Conservation (phyloP, 2,329 filamentous ascomycete genomes). For the Exserohilum rostratum region DNA sequence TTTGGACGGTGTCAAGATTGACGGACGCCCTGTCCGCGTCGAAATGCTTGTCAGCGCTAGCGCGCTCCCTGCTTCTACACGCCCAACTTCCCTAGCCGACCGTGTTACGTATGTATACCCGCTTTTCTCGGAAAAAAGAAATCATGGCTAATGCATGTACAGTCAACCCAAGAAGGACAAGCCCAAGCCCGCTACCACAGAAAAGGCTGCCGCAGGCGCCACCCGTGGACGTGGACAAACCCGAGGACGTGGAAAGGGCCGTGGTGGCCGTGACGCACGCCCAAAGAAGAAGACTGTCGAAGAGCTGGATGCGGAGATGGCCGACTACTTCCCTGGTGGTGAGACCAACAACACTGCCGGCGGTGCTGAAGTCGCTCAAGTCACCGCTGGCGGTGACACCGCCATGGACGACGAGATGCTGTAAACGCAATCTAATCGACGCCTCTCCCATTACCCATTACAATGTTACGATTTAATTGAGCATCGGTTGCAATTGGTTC, state of each 20-base stretch:
- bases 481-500: constrained; percentile 17
- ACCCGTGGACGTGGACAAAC: constrained; percentile 51
- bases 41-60: constrained; percentile 86
- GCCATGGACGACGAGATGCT: constrained; percentile 51
- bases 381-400: constrained; percentile 48
- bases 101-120: constrained; percentile 72
- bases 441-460: constrained; percentile 2
- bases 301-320: constrained; percentile 97
- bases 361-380: constrained; percentile 52
- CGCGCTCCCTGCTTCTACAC: constrained; percentile 69
- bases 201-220: constrained; percentile 66
- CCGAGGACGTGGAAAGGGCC: constrained; percentile 55
- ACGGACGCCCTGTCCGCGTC: constrained; percentile 91
- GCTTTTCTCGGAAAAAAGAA: not conserved
- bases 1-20: constrained; percentile 88
- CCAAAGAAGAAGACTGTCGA: constrained; percentile 92
- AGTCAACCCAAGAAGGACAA: constrained; percentile 67
- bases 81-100: constrained; percentile 76
- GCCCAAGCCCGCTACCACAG: constrained; percentile 75
- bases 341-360: constrained; percentile 53
- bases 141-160: constrained; percentile 10
- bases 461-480: constrained; percentile 15
- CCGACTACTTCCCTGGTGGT: constrained; percentile 79
- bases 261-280: constrained; percentile 58
- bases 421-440: constrained; percentile 18